Evolutionary conservation across 2,329 filamentous ascomycete genomes (phyloP), one percentile per base, ranked within the genome.

Genomic region (Shiraia bambusicola): DNA sequence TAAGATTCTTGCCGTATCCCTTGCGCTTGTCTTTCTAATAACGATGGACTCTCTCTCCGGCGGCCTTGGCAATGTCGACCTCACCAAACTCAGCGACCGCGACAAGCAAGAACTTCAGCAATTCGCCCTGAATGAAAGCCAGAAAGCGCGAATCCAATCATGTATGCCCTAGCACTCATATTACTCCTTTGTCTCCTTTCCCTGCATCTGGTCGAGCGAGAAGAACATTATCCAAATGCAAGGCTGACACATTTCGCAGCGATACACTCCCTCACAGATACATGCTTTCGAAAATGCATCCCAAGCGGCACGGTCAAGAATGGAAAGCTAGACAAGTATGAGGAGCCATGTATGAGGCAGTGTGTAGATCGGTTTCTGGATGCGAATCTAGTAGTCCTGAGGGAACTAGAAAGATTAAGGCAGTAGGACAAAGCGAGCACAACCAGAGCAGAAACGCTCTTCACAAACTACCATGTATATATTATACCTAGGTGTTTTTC

Each of bases 211-310:
- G 15, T 29, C n/a, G n/a, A n/a, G 26, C 13, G 9, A 27, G 26
- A 15, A 26, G 13, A 6, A 29, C 14, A 24, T 27, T 22, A 22
- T 8, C 4, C 19, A 38, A 12, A 32, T 1, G 16, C 9, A 15
- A 24, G 28, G 27, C 28, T 36, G 14, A 38, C 74, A 79, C 45
- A 75, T 78, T 54, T 70, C 74, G 52, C 30, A 69, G 83, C 77
- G n/a, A 80, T 86, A 45, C 83, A 86, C 69, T 72, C 73, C 54
- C 73, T 86, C 26, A 82, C 82, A 30, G 86, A 93, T 60, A 81
- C 87, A 47, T 98, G 93, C 80, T 98, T 91, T 84, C 89, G 84
- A 66, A 97, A 96, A 75, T 98, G 93, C 76, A 77, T 96, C 47
- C 86, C 87, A 7, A 76, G 82, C 9, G 78, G 83, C 33, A 78